Base-by-base conservation (phyloP, 305 asterid genomes). In the Fraxinus latifolia region DNA sequence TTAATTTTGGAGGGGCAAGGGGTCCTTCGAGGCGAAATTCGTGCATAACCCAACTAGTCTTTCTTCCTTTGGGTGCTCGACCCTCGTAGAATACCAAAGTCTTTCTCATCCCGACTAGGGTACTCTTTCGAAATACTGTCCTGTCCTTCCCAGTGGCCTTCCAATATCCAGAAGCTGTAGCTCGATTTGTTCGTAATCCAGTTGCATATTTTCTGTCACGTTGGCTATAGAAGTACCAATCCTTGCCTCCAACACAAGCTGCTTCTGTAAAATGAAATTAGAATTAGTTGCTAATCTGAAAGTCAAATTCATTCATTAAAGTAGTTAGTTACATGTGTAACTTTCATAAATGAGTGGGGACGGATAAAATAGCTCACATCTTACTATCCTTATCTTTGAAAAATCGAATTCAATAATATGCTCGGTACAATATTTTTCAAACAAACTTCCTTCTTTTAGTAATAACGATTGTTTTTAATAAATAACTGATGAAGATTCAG, bases 71-170 rank as follows among this genome's bases (percentile, higher is more conserved):
- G 2, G 97, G 97, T 4, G 97, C 97, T 80, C 97, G 88, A 14
- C 97, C 97, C 88, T 87, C 86, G 65, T 92, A 91, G 86, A 92
- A 92, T 19, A 92, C 97, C 15, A 92, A 84, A 0, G 97, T 92
- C 86, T 92, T 92, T 3, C 97, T 83, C 97, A 92, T 92, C 21
- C 97, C 97, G 0, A 92, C 90, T 0, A 88, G 88, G 79, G 79
- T 83, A n/a, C 89, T 92, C 68, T 89, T 92, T 3, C 89, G 89
- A 39, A 72, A 4, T 4, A 94, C 60, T 11, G 90, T 39, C 71
- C 97, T 91, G 73, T 95, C 99, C 81, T 95, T 95, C 37, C 99
- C 99, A 3, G 99, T 95, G 14, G 99, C 99, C 80, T 95, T 95
- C 99, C 99, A 95, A 21, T 95, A 95, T 34, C 99, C 99, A 0